Base-by-base conservation (phyloP, 1,139 yeast genomes). In the Saccharomycopsis hybrid region DNA sequence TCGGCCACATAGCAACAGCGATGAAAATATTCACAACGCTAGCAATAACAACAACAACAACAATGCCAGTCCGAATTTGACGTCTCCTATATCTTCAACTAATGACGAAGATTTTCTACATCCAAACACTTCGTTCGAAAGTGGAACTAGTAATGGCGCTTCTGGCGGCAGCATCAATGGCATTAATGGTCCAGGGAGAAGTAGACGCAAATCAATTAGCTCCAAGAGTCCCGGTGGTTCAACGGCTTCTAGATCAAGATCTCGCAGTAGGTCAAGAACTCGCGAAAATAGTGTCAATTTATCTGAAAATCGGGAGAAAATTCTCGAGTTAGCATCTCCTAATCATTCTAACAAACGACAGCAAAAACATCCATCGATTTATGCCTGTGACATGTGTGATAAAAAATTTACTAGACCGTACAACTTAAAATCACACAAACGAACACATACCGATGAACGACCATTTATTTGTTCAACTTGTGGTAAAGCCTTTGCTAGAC, bases 401-500 rank as follows among this genome's bases (percentile, higher is more conserved):
- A 89, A 88, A 65, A 70, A 83, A 47, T 92, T 92, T 63, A 89
- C 97, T 2, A 70, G 97, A 53, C 96, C 96, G 0, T 92, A 92
- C 66, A 92, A 92, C 63, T 71, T 92, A 59, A 86, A 92, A 59
- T 87, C 96, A 0, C 98, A 92, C 68, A 70, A 86, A 60, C 71
- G 96, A 53, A 90, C 97, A 0, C 98, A 92, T 64, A 90, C 97
- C 0, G 90, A 89, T 63, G 97, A 92, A 63, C 72, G 95, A 54
- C 98, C 98, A 3, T 92, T 81, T 63, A 76, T 80, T 30, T 92
- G 98, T 68, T 74, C 78, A 13, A 78, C 84, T 5, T 92, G 98
- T 67, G 94, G 94, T 5, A 88, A 89, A 65, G 92, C 96, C 2
- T 92, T 92, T 74, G 97, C 97, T 0, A 71, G 98, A 53, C 96